These are phyloP conservation scores for Argentina anserina DNA, from an alignment of 306 rosid genomes.

Conservation along the genomic window DNA sequence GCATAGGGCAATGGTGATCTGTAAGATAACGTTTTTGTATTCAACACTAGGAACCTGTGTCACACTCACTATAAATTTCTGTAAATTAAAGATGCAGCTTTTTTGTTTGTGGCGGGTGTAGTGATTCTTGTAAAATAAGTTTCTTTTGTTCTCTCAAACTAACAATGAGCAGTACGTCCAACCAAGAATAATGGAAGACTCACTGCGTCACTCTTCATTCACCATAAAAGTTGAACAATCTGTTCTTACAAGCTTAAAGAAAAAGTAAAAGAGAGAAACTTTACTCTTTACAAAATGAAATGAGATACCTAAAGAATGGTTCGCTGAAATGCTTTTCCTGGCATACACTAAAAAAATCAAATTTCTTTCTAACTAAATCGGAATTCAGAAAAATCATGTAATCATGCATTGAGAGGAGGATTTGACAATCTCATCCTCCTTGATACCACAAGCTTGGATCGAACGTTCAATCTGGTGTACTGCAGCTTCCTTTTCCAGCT, in stretches of 20 bases:
- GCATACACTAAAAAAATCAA: slow-evolving; percentile 12
- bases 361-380: slow-evolving; percentile 14
- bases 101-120: not conserved
- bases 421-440: slow-evolving; percentile 51
- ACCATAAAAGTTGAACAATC: not conserved
- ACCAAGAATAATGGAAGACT: not conserved
- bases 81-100: not conserved
- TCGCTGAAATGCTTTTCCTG: slow-evolving; percentile 3
- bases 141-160: not conserved
- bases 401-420: slow-evolving; percentile 19
- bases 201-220: not conserved
- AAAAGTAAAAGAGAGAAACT: not conserved
- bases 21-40: not conserved
- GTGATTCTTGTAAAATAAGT: not conserved
- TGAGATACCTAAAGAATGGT: not conserved
- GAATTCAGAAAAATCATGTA: slow-evolving; percentile 8
- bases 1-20: not conserved
- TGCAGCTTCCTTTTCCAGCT: slow-evolving; percentile 61
- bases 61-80: too few species aligned
- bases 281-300: slow-evolving; percentile 7
- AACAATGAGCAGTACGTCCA: not conserved
- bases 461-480: slow-evolving; percentile 68
- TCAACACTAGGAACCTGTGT: not conserved
- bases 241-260: slow-evolving; percentile 1
- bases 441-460: slow-evolving; percentile 63